These are phyloP conservation scores for Lagenidium giganteum DNA, from an alignment of 352 stramenopile species.

Conservation along the genomic window DNA sequence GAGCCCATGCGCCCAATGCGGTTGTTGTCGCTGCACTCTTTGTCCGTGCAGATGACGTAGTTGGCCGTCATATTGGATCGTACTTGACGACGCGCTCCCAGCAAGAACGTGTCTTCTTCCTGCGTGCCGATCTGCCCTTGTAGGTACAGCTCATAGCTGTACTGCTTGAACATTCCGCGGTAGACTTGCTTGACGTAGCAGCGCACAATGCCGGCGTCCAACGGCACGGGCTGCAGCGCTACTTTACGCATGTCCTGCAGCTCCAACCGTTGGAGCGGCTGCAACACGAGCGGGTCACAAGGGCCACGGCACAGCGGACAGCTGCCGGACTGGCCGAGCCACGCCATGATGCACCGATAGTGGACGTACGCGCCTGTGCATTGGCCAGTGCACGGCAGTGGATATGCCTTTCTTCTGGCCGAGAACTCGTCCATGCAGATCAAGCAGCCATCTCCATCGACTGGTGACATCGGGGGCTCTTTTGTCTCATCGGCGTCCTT, in stretches of 20 bases:
- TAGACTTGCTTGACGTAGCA: slow-evolving; percentile 88
- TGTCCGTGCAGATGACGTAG: slow-evolving; percentile 83
- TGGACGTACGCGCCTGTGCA: slow-evolving; percentile 80
- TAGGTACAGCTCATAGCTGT: slow-evolving; percentile 79
- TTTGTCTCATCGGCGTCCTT: slow-evolving; percentile 18
- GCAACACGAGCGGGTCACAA: slow-evolving; percentile 75
- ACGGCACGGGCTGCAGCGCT: slow-evolving; percentile 66
- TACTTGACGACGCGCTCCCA: slow-evolving; percentile 73
- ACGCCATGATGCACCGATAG: slow-evolving; percentile 88
- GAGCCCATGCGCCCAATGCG: slow-evolving; percentile 87
- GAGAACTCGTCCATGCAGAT: slow-evolving; percentile 91
- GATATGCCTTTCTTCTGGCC: slow-evolving; percentile 74
- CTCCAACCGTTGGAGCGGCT: slow-evolving; percentile 81
- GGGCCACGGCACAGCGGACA: slow-evolving; percentile 77
- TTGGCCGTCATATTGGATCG: slow-evolving; percentile 88
- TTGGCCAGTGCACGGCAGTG: slow-evolving; percentile 70
- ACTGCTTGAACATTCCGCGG: slow-evolving; percentile 84
- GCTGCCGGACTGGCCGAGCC: slow-evolving; percentile 77
- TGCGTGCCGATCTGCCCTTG: slow-evolving; percentile 81
- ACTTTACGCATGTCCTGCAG: slow-evolving; percentile 76
- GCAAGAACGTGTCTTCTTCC: slow-evolving; percentile 76
- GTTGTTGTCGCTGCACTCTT: slow-evolving; percentile 60
- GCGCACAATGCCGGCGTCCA: slow-evolving; percentile 82
- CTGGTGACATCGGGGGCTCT: slow-evolving; percentile 3
- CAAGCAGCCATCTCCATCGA: slow-evolving; percentile 49